Evolutionary conservation across 179 eudicot species (phyloP), one percentile per base, ranked within the genome.

Genomic region (Patellifolia procumbens): DNA sequence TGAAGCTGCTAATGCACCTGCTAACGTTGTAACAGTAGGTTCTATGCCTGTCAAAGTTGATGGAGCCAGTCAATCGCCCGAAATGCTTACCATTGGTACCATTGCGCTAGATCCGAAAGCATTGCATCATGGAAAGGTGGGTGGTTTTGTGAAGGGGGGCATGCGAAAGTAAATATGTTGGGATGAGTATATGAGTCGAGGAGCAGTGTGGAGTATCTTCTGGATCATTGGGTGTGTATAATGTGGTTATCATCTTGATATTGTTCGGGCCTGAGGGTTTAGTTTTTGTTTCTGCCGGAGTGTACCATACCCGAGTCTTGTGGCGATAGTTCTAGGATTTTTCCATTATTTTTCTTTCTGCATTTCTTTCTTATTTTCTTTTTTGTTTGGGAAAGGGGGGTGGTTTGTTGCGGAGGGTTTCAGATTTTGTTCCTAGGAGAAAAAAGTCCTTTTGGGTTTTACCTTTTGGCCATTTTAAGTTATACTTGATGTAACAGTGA

Each of bases 21-120:
- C 76, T 68, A 82, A 81, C 58, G 81, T 86, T 13, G 84, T 90
- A 20, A 90, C 89, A 10, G 91, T 90, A 2, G 97, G 98, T 42
- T 88, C 97, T 1, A 82, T 94, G 89, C 91, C 96, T 11, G 82
- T 92, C 52, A 88, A 87, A 74, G 93, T 93, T 15, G 85, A 89
- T 26, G 84, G 86, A 37, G 82, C 56, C 66, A 72, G 73, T 7
- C 78, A 78, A 45, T 79, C 94, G 46, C 75, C 93, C 55, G 89
- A 90, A 70, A 70, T 83, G 60, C 77, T 94, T 66, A 91, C 91
- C 20, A 88, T 94, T 51, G 98, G 98, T 42, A 86, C 90, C 42
- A 91, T 94, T 68, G 91, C 92, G 7, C 88, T 94, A 74, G 96
- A 94, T 83, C 91, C 97, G 13, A 87, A 82, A 81, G 85, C 90